Conservation (phyloP, 495 filamentous ascomycete species). For the Hyaloscypha finlandica region DNA sequence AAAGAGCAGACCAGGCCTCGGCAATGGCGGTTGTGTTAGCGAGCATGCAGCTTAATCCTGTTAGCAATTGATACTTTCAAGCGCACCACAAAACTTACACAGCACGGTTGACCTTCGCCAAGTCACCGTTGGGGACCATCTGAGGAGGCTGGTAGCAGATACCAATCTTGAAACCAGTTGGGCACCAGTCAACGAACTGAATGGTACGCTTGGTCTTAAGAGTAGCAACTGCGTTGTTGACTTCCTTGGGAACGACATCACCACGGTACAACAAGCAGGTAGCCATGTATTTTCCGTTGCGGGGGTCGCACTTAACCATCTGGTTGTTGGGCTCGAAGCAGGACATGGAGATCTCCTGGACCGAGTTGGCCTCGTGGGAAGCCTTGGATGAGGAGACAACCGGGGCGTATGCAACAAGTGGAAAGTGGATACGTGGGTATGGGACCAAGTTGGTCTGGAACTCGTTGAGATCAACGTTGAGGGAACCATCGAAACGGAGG, state of each 20-base stretch:
- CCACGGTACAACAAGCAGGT: conserved; percentile 97
- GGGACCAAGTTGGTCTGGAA: conserved; percentile 99
- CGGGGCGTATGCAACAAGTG: conserved; percentile 92
- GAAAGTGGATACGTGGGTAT: conserved; percentile 99
- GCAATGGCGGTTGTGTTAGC: conserved; percentile 99
- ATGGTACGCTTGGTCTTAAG: conserved; percentile 99
- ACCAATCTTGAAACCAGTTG: conserved; percentile 99
- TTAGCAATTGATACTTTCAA: conserved; percentile 17
- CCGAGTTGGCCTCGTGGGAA: conserved; percentile 91
- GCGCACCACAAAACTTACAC: conserved; percentile 65
- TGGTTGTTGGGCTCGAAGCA: conserved; percentile 83
- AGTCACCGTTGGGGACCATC: conserved; percentile 92
- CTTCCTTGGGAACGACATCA: conserved; percentile 96
- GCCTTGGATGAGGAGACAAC: conserved; percentile 93
- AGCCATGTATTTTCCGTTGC: conserved; percentile 99
- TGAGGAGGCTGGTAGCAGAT: conserved; percentile 99
- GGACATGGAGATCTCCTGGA: conserved; percentile 84
- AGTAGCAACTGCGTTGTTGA: conserved; percentile 84
- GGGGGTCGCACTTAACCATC: conserved; percentile 99
- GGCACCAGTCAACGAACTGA: conserved; percentile 99
- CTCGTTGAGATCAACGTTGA: conserved; percentile 99
- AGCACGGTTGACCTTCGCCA: conserved; percentile 96
- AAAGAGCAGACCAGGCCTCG: conserved; percentile 96
- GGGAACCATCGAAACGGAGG: conserved; percentile 96
- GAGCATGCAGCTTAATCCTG: conserved; percentile 78